A percentile compares a stretch with the other conserved stretches of the same genome.
Conservation (phyloP, 1,284 basidiomycete species). For the Stereum hirsutum region DNA sequence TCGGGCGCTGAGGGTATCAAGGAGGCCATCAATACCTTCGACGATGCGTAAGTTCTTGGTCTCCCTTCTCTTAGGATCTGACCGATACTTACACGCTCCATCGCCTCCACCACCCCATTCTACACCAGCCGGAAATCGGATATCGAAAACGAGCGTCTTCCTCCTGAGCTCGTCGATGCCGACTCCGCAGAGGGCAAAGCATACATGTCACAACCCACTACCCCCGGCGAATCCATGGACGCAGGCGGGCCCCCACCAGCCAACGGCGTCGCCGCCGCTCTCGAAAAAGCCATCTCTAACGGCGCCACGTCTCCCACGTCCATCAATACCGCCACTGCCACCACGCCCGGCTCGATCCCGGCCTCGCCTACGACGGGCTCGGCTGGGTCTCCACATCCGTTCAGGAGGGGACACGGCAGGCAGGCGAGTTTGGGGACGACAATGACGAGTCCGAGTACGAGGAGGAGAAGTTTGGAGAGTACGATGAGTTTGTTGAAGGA, state of each 20-base stretch:
- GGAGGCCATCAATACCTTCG: constrained; percentile 89
- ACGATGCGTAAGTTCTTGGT: constrained; percentile 77
- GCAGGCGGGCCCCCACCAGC: constrained; percentile 36
- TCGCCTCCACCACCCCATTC: neutral
- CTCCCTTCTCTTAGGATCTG: neutral
- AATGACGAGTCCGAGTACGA: constrained; percentile 89
- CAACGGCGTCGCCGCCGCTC: constrained; percentile 41
- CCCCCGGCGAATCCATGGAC: constrained; percentile 34
- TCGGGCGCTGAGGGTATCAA: constrained; percentile 94
- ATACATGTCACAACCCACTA: constrained; percentile 37
- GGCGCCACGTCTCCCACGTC: constrained; percentile 24
- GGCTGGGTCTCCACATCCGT: constrained; percentile 29
- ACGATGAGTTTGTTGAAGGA: constrained; percentile 94
- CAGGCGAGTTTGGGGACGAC: constrained; percentile 94
- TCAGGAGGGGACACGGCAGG: constrained; percentile 56
- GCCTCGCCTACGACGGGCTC: constrained; percentile 23
- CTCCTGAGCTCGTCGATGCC: constrained; percentile 91
- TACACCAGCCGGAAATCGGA: constrained; percentile 81
- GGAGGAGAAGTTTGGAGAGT: constrained; percentile 89
- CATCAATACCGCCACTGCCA: constrained; percentile 15
- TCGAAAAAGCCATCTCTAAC: constrained; percentile 39
- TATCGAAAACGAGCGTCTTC: constrained; percentile 97
- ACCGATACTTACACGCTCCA: neutral
- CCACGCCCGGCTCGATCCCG: constrained; percentile 25
- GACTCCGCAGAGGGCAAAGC: constrained; percentile 68